Evolutionary conservation across 164 flowering plant genomes (phyloP).

Genomic region (Aristolochia fimbriata): DNA sequence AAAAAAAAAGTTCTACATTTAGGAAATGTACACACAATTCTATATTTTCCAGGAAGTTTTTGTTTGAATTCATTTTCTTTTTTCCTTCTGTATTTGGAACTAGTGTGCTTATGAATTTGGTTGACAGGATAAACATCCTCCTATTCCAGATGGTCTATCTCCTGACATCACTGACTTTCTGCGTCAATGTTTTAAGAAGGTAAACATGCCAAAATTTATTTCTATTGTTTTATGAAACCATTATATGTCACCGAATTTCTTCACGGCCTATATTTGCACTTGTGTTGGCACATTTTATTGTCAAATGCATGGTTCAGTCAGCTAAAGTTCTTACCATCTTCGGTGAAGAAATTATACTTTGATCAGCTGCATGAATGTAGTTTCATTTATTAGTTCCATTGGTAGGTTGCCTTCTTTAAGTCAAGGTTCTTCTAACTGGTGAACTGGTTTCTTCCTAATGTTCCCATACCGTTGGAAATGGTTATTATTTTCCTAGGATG

Average conservation of each 20-base stretch:
- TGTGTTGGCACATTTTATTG: neutral
- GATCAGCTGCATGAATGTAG: too few species aligned
- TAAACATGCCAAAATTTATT: constrained; percentile 7
- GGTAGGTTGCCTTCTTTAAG: too few species aligned
- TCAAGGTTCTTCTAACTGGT: too few species aligned
- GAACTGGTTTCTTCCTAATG: too few species aligned
- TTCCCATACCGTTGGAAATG: too few species aligned
- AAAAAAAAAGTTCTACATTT: neutral
- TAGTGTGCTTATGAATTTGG: constrained; percentile 1
- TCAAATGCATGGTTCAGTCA: too few species aligned
- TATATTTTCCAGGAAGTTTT: neutral
- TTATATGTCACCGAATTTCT: too few species aligned
- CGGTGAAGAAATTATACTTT: too few species aligned
- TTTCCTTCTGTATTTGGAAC: neutral
- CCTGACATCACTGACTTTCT: constrained; percentile 88
- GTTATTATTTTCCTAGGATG: neutral
- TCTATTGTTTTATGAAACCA: neutral
- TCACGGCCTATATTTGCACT: neutral
- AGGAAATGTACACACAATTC: neutral
- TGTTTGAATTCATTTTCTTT: neutral
- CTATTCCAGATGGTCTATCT: constrained; percentile 88
- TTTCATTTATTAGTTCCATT: too few species aligned
- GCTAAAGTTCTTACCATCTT: too few species aligned
- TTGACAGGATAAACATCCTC: constrained; percentile 91
- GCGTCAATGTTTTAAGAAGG: constrained; percentile 96